Conservation (phyloP, 2,329 filamentous ascomycete species). For the Ceratocystis harringtonii region DNA sequence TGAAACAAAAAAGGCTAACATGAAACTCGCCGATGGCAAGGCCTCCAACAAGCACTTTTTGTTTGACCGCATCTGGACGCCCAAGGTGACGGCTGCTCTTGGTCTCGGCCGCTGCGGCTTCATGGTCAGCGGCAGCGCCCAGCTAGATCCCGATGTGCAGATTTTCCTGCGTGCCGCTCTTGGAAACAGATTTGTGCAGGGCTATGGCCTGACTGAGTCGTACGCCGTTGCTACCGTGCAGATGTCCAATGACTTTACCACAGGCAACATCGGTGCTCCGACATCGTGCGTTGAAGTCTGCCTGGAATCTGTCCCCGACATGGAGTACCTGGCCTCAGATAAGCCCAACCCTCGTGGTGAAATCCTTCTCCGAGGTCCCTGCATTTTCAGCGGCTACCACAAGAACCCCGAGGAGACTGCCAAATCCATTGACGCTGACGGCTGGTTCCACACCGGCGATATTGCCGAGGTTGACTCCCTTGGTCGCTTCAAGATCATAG, state of each 20-base stretch:
- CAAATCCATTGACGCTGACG: conserved; percentile 69
- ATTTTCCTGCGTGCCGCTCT: conserved; percentile 77
- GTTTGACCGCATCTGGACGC: conserved; percentile 79
- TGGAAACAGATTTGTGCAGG: conserved; percentile 64
- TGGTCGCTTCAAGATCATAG: conserved; percentile 83
- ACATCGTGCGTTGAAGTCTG: conserved; percentile 57
- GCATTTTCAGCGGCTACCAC: conserved; percentile 74
- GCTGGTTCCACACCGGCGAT: conserved; percentile 96
- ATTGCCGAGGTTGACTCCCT: conserved; percentile 72
- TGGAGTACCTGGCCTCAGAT: conserved; percentile 81
- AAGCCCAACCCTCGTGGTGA: conserved; percentile 84
- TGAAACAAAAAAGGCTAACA: conserved; percentile 60
- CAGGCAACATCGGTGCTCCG: conserved; percentile 70
- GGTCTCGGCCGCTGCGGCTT: conserved; percentile 58
- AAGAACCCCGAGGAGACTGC: conserved; percentile 77
- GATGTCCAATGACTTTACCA: conserved; percentile 50
- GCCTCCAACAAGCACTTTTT: conserved; percentile 66
- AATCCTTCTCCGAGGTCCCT: conserved; percentile 66
- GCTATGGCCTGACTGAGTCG: conserved; percentile 87
- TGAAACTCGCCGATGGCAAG: conserved; percentile 55
- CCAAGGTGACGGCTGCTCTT: conserved; percentile 69
- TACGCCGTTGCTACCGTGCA: conserved; percentile 68
- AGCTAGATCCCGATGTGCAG: conserved; percentile 76
- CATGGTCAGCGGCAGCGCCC: conserved; percentile 81
- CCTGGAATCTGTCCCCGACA: conserved; percentile 75